Evolutionary conservation across 2,329 filamentous ascomycete genomes (phyloP).

Genomic region (Fusarium agapanthi): DNA sequence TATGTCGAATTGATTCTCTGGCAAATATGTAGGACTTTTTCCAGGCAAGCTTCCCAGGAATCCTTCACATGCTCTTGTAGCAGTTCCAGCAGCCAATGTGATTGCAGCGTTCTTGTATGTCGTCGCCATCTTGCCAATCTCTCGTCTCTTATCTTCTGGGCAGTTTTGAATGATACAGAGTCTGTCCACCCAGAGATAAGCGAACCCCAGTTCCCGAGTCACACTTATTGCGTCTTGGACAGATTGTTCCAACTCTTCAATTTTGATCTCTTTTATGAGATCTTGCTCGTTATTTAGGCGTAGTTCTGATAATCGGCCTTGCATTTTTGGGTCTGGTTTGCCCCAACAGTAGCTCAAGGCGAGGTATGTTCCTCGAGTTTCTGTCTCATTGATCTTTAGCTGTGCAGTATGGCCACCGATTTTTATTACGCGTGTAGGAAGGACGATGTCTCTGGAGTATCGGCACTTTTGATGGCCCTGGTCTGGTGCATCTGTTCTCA

Average conservation of each 20-base stretch:
- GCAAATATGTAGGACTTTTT: fast-evolving
- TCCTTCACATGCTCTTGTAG: neutral
- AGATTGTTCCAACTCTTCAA: neutral
- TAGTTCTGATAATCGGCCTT: fast-evolving
- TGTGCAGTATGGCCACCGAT: fast-evolving
- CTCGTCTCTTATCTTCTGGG: fast-evolving
- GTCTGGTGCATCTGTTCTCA: fast-evolving
- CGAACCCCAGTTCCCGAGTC: fast-evolving
- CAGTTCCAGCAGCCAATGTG: neutral
- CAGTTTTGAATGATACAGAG: neutral
- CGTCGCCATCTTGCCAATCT: neutral
- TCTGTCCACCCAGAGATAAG: neutral
- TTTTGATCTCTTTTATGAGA: fast-evolving
- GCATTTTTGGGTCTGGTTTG: fast-evolving
- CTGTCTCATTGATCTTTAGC: neutral
- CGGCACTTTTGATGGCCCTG: neutral
- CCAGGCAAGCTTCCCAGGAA: fast-evolving
- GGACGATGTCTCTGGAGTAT: neutral
- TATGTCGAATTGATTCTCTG: fast-evolving
- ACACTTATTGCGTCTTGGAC: neutral
- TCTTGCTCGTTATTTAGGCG: fast-evolving
- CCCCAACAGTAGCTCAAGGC: constrained; percentile 14
- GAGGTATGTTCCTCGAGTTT: neutral
- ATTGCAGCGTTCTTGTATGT: neutral
- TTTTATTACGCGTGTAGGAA: neutral